phyloP scores from a whole-genome alignment of 1,139 yeast species.

The Zygosaccharomyces sapae region DNA sequence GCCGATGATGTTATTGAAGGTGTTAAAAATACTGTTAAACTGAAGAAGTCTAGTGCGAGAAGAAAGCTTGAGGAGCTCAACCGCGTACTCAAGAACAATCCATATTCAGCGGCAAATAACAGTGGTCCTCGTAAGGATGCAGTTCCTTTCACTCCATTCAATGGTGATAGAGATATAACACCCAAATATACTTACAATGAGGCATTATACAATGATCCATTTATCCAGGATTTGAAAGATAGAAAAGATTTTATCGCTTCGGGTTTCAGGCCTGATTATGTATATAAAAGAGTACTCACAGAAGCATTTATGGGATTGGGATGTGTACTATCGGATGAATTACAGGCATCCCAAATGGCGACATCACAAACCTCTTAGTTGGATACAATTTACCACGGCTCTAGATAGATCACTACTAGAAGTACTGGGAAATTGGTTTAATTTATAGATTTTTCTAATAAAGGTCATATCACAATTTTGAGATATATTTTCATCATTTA shows the following conservation, averaged over 20 bases:
- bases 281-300: constrained; percentile 71
- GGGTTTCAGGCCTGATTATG: constrained; percentile 71
- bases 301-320: constrained; percentile 90
- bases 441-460: constrained; percentile 38
- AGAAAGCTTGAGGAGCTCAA: constrained; percentile 61
- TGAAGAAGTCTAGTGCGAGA: constrained; percentile 64
- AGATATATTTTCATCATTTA: constrained; percentile 37
- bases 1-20: constrained; percentile 49
- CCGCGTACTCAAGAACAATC: constrained; percentile 38
- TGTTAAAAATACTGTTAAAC: constrained; percentile 53
- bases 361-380: constrained; percentile 34
- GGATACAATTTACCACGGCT: constrained; percentile 37
- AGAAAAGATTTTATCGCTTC: constrained; percentile 75
- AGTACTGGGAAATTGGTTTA: constrained; percentile 23
- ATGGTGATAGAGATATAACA: constrained; percentile 71
- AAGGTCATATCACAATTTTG: constrained; percentile 35
- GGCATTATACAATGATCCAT: constrained; percentile 53
- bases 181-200: constrained; percentile 45
- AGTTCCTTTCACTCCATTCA: constrained; percentile 86
- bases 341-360: constrained; percentile 26
- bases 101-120: constrained; percentile 28
- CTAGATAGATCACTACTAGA: constrained; percentile 28
- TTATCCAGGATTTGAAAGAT: constrained; percentile 53
- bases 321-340: constrained; percentile 70
- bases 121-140: constrained; percentile 22